These are phyloP conservation scores for Candida sp. DNA, from an alignment of 1,139 yeast genomes.

Conservation along the genomic window DNA sequence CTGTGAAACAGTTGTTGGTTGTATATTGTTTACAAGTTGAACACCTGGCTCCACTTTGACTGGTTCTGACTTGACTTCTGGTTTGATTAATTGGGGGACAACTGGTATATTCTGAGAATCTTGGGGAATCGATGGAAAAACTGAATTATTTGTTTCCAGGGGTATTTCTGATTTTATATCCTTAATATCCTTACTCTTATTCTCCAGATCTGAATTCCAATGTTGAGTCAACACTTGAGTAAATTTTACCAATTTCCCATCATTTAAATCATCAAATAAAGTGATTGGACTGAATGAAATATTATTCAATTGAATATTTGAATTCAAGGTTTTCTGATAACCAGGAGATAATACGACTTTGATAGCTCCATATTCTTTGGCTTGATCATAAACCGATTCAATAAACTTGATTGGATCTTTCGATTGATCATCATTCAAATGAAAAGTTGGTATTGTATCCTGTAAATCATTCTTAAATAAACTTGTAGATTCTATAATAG, in stretches of 20 bases:
- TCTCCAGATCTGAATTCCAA: not conserved
- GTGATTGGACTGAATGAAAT: not conserved
- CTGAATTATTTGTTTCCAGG: not conserved
- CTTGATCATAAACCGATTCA: slow-evolving; percentile 42
- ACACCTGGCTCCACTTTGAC: no score
- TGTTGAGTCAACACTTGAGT: not conserved
- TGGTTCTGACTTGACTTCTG: no score
- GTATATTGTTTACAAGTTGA: no score
- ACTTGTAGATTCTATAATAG: not conserved
- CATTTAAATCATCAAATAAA: not conserved
- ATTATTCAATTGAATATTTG: slow-evolving; percentile 10
- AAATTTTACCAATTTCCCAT: not conserved
- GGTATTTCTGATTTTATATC: not conserved
- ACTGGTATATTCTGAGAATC: no score
- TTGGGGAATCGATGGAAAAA: no score
- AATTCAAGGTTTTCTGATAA: not conserved
- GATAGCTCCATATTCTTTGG: slow-evolving; percentile 64
- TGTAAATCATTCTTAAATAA: slow-evolving; percentile 5
- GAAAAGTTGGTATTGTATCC: slow-evolving; percentile 45
- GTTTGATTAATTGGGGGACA: no score
- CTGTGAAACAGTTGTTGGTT: no score
- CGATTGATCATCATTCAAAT: slow-evolving; percentile 37
- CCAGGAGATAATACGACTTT: slow-evolving; percentile 56
- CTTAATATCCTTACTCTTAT: not conserved
- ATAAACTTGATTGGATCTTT: slow-evolving; percentile 51